Percentiles rank a stretch among this genome's conserved stretches.
These are phyloP conservation scores for Chalciporus sphaerocephalus DNA, from an alignment of 768 basidiomycete genomes.

Conservation along the genomic window DNA sequence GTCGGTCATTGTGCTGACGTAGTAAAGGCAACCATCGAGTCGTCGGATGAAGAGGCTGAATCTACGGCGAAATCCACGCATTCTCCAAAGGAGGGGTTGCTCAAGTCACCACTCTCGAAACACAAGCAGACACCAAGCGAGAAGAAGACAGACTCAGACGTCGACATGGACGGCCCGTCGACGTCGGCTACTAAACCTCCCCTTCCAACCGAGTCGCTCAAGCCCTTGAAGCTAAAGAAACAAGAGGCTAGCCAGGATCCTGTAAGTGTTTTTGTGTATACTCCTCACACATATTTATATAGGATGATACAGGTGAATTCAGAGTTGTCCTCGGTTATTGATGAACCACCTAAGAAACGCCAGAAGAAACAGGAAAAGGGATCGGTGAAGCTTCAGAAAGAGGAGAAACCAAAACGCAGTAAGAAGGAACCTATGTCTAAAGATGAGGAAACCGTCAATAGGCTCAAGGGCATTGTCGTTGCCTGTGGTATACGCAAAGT, in stretches of 20 bases:
- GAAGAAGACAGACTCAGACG: slow-evolving; percentile 7
- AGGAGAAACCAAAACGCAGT: slow-evolving; percentile 27
- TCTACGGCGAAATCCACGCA: slow-evolving; percentile 2
- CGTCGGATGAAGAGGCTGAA: slow-evolving; percentile 26
- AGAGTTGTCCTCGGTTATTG: slow-evolving; percentile 55
- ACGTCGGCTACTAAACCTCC: slow-evolving; percentile 6
- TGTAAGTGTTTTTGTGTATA: slow-evolving; percentile 13
- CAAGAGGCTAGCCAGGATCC: slow-evolving; percentile 11
- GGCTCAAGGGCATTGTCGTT: slow-evolving; percentile 64
- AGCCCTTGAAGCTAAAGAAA: slow-evolving; percentile 4
- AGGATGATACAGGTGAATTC: slow-evolving; percentile 31
- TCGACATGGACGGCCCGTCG: slow-evolving; percentile 15
- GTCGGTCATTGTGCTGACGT: background rate
- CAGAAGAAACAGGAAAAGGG: slow-evolving; percentile 38
- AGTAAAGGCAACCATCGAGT: slow-evolving; percentile 24
- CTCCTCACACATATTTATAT: slow-evolving; percentile 22
- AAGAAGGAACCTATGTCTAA: slow-evolving; percentile 39
- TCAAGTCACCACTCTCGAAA: slow-evolving; percentile 8
- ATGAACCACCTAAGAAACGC: slow-evolving; percentile 50
- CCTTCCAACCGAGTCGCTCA: background rate
- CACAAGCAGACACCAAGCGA: slow-evolving; percentile 11
- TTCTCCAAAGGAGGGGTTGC: slow-evolving; percentile 11
- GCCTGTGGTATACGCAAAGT: slow-evolving; percentile 76
- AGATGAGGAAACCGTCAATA: slow-evolving; percentile 72
- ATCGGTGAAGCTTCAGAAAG: slow-evolving; percentile 20